phyloP scores from a whole-genome alignment of 2,329 filamentous ascomycete species.

The Aspergillus piperis region DNA sequence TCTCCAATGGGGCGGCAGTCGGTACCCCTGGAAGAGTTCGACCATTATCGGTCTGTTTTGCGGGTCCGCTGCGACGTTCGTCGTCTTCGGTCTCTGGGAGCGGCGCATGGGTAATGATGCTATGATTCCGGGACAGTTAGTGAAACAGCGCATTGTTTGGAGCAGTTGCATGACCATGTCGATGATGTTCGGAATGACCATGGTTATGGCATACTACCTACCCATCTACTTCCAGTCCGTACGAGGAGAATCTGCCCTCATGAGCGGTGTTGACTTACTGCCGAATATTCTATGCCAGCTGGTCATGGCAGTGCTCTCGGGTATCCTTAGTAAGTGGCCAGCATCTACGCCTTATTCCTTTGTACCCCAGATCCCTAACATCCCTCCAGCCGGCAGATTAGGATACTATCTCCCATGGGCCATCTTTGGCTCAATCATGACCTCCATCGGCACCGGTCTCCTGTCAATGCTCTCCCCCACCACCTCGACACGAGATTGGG shows the following conservation, averaged over 20 bases:
- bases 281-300: conserved; percentile 36
- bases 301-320: conserved; percentile 35
- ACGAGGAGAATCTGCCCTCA: conserved; percentile 27
- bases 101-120: conserved; percentile 14
- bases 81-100: conserved; percentile 19
- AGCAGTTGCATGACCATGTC: conserved; percentile 31
- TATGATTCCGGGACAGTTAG: conserved; percentile 16
- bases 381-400: conserved; percentile 24
- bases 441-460: conserved; percentile 42
- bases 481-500: conserved; percentile 45
- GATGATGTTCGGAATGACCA: conserved; percentile 37
- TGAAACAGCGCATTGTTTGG: conserved; percentile 16
- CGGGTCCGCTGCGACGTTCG: conserved; percentile 15
- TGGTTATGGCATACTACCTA: conserved; percentile 46
- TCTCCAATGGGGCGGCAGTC: conserved; percentile 59
- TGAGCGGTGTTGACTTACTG: conserved; percentile 30
- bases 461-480: conserved; percentile 43
- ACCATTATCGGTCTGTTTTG: conserved; percentile 47
- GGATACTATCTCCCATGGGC: conserved; percentile 40
- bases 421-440: conserved; percentile 31
- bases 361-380: background rate
- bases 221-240: conserved; percentile 54
- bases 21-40: conserved; percentile 52
- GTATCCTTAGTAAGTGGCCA: conserved; percentile 28
- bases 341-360: background rate